Conservation (phyloP, 192 early-diverging fungal genomes). For the Piromyces finnis region DNA sequence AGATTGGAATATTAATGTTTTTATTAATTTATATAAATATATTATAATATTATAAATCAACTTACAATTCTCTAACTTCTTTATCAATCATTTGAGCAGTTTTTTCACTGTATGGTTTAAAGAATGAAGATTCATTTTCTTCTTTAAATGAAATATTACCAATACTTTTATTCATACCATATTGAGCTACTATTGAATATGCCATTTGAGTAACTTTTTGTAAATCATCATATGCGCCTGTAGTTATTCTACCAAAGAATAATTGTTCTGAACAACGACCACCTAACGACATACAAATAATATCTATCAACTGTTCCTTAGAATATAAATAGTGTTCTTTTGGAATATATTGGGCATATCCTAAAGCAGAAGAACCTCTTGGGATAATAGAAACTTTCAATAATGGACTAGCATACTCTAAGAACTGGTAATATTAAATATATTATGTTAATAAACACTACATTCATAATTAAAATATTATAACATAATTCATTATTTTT, state of each 20-base stretch:
- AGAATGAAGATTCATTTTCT: constrained; percentile 49
- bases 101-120: constrained; percentile 91
- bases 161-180: constrained; percentile 81
- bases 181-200: constrained; percentile 83
- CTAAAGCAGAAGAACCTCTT: constrained; percentile 81
- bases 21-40: constrained; percentile 8
- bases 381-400: constrained; percentile 98
- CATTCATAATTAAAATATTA: too few species aligned
- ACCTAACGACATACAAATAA: constrained; percentile 78
- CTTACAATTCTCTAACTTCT: constrained; percentile 33
- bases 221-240: constrained; percentile 93
- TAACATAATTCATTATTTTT: too few species aligned
- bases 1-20: too few species aligned
- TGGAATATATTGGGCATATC: constrained; percentile 97
- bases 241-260: constrained; percentile 87
- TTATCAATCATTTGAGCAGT: constrained; percentile 88
- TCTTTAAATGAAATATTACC: constrained; percentile 74
- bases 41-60: neutral
- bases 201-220: constrained; percentile 95
- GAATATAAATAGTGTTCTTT: constrained; percentile 95
- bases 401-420: constrained; percentile 86
- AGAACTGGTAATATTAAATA: constrained; percentile 25
- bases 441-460: too few species aligned
- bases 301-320: constrained; percentile 73
- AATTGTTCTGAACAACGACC: constrained; percentile 67